A percentile compares a stretch with the other conserved stretches of the same genome.
Evolutionary conservation across 306 rosid genomes (phyloP).

Genomic region (Gleditsia sinensis): DNA sequence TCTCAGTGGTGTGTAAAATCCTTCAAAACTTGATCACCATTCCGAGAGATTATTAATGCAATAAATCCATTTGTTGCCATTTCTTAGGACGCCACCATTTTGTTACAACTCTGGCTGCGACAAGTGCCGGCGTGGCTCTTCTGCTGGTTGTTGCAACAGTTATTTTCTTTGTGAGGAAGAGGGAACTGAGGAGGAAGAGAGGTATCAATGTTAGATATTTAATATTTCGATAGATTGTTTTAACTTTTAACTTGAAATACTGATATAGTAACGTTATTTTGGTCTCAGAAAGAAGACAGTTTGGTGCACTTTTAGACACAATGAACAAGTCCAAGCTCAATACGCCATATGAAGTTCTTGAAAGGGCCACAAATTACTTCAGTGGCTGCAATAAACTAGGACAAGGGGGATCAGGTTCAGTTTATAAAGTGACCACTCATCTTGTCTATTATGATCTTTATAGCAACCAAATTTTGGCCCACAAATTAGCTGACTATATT

Average conservation of each 20-base stretch:
- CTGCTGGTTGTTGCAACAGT: constrained; percentile 39
- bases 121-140: constrained; percentile 52
- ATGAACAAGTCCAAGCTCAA: constrained; percentile 63
- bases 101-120: constrained; percentile 42
- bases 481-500: neutral
- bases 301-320: constrained; percentile 54
- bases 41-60: neutral
- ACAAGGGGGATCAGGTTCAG: constrained; percentile 88
- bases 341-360: constrained; percentile 66
- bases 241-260: neutral
- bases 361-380: constrained; percentile 70
- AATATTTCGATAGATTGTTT: neutral
- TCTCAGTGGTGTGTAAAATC: too few species aligned
- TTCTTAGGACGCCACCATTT: constrained; percentile 42
- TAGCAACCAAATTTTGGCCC: neutral
- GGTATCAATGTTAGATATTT: constrained; percentile 40
- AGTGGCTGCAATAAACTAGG: constrained; percentile 63
- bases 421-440: constrained; percentile 53
- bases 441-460: neutral
- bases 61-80: constrained; percentile 7
- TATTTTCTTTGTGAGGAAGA: constrained; percentile 55
- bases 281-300: constrained; percentile 58
- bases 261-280: neutral
- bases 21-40: neutral
- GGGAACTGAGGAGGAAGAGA: constrained; percentile 43